These are phyloP conservation scores for Exophiala xenobiotica DNA, from an alignment of 2,329 filamentous ascomycete species.

Conservation along the genomic window DNA sequence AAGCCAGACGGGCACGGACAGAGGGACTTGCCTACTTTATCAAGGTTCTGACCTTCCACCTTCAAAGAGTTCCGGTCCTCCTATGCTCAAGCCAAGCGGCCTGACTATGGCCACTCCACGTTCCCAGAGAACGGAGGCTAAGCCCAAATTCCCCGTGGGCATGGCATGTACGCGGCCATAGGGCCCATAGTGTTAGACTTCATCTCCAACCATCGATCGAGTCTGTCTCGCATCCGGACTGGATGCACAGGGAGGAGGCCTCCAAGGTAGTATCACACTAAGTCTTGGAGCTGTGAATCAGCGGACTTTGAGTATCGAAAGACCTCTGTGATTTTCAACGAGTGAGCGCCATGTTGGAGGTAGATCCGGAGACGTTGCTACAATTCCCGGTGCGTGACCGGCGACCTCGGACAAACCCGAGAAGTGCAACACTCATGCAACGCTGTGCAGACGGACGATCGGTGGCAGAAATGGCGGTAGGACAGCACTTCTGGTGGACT, in stretches of 20 bases:
- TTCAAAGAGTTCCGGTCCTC: background rate
- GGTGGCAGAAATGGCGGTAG: background rate
- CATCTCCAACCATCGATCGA: background rate
- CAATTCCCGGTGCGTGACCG: too few species aligned
- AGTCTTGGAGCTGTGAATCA: background rate
- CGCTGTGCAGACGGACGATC: background rate
- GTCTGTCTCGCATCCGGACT: background rate
- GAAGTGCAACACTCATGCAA: background rate
- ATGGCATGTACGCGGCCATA: background rate
- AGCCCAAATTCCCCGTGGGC: background rate
- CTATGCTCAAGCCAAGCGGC: background rate
- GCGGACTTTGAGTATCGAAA: background rate
- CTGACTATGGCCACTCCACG: background rate
- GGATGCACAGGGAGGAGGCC: background rate
- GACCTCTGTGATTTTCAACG: background rate
- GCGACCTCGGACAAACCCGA: background rate
- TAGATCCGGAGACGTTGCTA: too few species aligned
- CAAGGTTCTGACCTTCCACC: background rate
- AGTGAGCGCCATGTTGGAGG: too few species aligned
- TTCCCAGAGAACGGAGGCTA: background rate
- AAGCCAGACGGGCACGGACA: background rate
- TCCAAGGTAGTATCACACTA: background rate
- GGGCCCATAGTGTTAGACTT: too few species aligned
- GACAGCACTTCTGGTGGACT: background rate
- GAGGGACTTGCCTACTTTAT: background rate